phyloP scores from a whole-genome alignment of 1,284 basidiomycete genomes.

The Irpex sp. region DNA sequence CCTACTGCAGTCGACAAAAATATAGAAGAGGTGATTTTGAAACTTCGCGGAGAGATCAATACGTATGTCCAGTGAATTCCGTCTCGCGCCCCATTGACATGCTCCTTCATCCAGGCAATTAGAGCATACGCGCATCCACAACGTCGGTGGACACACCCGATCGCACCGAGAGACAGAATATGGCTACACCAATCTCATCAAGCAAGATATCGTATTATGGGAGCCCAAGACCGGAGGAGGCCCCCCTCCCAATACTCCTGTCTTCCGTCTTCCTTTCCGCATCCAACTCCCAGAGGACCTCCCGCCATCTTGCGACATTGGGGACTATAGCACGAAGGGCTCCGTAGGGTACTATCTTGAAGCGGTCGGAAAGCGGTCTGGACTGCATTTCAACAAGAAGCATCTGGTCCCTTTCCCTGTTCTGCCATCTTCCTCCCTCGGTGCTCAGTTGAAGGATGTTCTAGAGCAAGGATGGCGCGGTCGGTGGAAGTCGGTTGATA shows the following conservation, averaged over 20 bases:
- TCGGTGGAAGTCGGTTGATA: constrained; percentile 6
- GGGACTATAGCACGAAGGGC: not conserved
- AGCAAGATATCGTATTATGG: constrained; percentile 18
- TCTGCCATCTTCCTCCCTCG: not conserved
- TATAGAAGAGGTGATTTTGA: constrained; percentile 20
- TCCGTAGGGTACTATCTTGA: not conserved
- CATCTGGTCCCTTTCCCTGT: not conserved
- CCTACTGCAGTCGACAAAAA: constrained; percentile 15
- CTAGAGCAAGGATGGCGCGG: not conserved
- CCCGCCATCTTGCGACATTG: constrained; percentile 21
- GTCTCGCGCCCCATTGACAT: not conserved
- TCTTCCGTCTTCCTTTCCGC: constrained; percentile 20
- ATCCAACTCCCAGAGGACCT: constrained; percentile 17
- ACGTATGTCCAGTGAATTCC: constrained; percentile 15
- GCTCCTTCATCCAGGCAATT: not conserved
- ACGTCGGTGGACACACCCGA: not conserved
- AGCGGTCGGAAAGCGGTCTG: not conserved
- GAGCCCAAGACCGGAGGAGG: constrained; percentile 15
- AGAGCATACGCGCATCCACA: not conserved
- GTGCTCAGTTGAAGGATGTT: not conserved
- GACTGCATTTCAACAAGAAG: not conserved
- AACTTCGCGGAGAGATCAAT: constrained; percentile 17
- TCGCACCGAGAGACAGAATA: not conserved
- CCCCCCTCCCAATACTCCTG: constrained; percentile 18
- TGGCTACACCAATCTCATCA: constrained; percentile 7